Base-by-base conservation (phyloP, 768 basidiomycete species). In the Paxillus involutus region DNA sequence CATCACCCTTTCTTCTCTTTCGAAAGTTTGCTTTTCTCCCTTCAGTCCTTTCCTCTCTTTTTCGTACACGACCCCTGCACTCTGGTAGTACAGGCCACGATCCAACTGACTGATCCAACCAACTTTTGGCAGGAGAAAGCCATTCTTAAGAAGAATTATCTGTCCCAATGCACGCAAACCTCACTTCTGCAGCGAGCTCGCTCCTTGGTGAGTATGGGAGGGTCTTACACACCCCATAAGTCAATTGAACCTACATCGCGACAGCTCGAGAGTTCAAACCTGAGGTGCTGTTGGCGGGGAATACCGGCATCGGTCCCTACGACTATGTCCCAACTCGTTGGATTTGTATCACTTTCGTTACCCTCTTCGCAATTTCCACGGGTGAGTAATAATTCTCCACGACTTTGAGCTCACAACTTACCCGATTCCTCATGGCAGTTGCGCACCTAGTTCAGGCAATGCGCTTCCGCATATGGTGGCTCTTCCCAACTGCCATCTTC, bases 391-490 rank as follows among this genome's bases (percentile, higher is more conserved):
- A 21, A 21, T 4, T 14, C 39, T 17, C 39, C n/a, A 2, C 10
- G 12, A 40, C 9, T 40, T n/a, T 40, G 17, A 14, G 7, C 44
- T 45, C 10, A 47, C 29, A n/a, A 19, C 39, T 40, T 17, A 40
- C 3, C 39, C 6, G 8, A 40, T 19, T 44, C 13, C n/a, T 11
- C 3, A 12, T 13, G 36, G 14, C 24, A 84, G 81, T 76, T 2
- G 43, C 73, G 0, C 85, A 87, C 60, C 14, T 75, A 6, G 71
- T 58, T 1, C 80, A 84, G 66, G 73, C 78, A 1, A 45, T 73
- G 2, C 66, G 66, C 37, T 80, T 67, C 59, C 73, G 75, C 9
- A 67, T 76, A 47, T 83, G 81, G 78, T 86, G 77, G 76, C 58
- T 84, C 10, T 29, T 82, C 42, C 76, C 77, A 0, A 85, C 84